Percentiles rank a stretch among this genome's conserved stretches.
phyloP scores from a whole-genome alignment of 176 grass and related monocot species.

The Typha latifolia region DNA sequence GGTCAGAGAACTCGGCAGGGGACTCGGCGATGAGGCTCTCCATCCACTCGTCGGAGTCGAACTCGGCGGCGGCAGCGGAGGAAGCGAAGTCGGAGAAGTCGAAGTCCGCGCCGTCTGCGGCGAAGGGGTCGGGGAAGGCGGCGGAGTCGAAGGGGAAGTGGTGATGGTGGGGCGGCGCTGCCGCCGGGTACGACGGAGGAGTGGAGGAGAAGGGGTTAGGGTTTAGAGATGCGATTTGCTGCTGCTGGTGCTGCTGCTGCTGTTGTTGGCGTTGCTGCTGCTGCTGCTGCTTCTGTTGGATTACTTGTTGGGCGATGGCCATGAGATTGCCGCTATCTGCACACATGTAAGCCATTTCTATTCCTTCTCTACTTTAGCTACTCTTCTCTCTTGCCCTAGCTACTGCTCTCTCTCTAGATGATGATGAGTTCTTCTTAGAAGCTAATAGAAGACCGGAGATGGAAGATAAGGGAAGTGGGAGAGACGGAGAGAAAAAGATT shows the following conservation, averaged over 20 bases:
- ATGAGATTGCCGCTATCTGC: slow-evolving; percentile 98
- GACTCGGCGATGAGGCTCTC: slow-evolving; percentile 82
- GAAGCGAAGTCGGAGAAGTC: slow-evolving; percentile 27
- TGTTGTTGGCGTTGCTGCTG: neutral
- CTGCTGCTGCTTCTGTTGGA: slow-evolving; percentile 63
- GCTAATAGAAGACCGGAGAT: too few species aligned
- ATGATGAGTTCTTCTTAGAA: too few species aligned
- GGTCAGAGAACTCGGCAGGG: slow-evolving; percentile 1
- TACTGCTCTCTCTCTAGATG: too few species aligned
- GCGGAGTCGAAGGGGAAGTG: neutral
- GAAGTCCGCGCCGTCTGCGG: slow-evolving; percentile 20
- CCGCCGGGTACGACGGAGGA: slow-evolving; percentile 6
- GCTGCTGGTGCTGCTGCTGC: too few species aligned
- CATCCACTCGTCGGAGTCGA: slow-evolving; percentile 96
- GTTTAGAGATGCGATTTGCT: slow-evolving; percentile 11
- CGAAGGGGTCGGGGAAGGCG: neutral
- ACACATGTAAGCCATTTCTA: slow-evolving; percentile 93
- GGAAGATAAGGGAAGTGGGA: too few species aligned
- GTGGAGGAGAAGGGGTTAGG: slow-evolving; percentile 22
- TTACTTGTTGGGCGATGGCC: slow-evolving; percentile 99
- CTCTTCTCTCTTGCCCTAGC: slow-evolving; percentile 1
- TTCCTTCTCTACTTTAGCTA: neutral
- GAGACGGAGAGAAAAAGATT: too few species aligned
- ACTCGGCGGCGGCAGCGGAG: slow-evolving; percentile 41
- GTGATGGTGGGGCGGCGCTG: slow-evolving; percentile 31